These are phyloP conservation scores for Microdochium bolleyi DNA, from an alignment of 2,329 filamentous ascomycete genomes.

Conservation along the genomic window DNA sequence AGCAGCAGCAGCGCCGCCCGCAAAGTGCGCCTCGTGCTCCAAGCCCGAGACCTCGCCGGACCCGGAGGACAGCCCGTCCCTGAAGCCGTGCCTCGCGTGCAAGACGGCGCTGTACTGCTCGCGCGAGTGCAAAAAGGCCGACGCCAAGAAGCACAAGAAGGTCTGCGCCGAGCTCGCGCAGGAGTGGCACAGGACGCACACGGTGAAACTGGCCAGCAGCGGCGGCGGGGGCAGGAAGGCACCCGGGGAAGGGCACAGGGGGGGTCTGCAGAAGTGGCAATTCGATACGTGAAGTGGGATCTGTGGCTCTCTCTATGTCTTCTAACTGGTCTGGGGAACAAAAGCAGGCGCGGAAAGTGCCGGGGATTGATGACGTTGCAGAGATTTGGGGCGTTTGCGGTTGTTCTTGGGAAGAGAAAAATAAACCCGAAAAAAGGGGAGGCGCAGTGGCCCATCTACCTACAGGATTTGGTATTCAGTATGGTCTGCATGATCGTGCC, in stretches of 20 bases:
- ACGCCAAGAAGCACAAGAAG: conserved; percentile 3
- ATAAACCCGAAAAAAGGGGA: too few species aligned
- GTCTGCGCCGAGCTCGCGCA: conserved; percentile 2
- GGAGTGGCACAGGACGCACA: conserved; percentile 2
- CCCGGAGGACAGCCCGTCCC: not conserved
- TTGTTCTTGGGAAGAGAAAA: too few species aligned
- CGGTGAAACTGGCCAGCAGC: conserved; percentile 1
- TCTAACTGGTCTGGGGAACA: too few species aligned
- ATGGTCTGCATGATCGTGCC: too few species aligned
- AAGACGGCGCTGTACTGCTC: conserved; percentile 3
- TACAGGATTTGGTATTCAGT: too few species aligned
- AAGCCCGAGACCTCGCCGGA: not conserved
- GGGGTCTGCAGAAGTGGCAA: conserved; percentile 4
- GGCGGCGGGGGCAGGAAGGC: not conserved
- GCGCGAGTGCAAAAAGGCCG: conserved; percentile 3
- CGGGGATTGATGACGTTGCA: too few species aligned
- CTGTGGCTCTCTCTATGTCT: too few species aligned
- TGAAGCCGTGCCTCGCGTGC: conserved; percentile 1
- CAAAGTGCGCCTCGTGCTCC: not conserved
- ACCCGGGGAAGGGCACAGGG: conserved; percentile 1
- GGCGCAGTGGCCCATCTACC: too few species aligned
- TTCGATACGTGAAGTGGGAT: conserved; percentile 2
- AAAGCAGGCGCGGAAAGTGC: too few species aligned
- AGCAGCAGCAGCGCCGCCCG: not conserved
- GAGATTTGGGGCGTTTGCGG: too few species aligned